Evolutionary conservation across 257 asterid genomes (phyloP).

Genomic region (Phtheirospermum japonicum): DNA sequence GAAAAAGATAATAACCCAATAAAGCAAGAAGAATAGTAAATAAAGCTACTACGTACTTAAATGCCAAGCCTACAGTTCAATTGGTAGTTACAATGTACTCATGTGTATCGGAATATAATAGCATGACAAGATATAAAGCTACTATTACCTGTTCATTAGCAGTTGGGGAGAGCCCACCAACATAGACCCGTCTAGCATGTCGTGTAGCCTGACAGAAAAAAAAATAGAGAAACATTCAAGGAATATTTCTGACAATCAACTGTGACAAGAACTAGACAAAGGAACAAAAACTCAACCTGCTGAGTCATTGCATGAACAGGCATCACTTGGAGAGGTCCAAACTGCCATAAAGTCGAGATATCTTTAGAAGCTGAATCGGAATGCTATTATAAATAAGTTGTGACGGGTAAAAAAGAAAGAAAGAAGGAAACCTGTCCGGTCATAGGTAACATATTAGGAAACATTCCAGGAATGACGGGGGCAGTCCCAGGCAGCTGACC

Average conservation of each 20-base stretch:
- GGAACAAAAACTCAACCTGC: constrained; percentile 54
- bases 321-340: constrained; percentile 70
- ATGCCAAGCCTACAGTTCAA: not conserved
- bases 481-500: constrained; percentile 77
- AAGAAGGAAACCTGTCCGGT: constrained; percentile 64
- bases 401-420: not conserved
- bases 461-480: constrained; percentile 74
- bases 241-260: not conserved
- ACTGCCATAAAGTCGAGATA: constrained; percentile 41
- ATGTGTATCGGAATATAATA: not conserved
- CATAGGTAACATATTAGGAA: constrained; percentile 74
- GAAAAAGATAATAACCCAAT: not conserved
- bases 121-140: constrained; percentile 1
- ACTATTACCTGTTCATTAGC: constrained; percentile 87
- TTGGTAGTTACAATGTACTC: constrained; percentile 1
- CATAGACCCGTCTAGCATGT: constrained; percentile 96
- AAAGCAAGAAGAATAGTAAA: constrained; percentile 1
- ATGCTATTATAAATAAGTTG: constrained; percentile 10
- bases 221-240: constrained; percentile 17
- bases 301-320: constrained; percentile 98
- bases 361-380: constrained; percentile 25
- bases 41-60: constrained; percentile 1
- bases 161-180: constrained; percentile 95
- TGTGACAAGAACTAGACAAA: constrained; percentile 15
- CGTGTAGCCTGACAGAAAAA: constrained; percentile 81